phyloP scores from a whole-genome alignment of 2,329 filamentous ascomycete genomes.

The Penicillium sp. region DNA sequence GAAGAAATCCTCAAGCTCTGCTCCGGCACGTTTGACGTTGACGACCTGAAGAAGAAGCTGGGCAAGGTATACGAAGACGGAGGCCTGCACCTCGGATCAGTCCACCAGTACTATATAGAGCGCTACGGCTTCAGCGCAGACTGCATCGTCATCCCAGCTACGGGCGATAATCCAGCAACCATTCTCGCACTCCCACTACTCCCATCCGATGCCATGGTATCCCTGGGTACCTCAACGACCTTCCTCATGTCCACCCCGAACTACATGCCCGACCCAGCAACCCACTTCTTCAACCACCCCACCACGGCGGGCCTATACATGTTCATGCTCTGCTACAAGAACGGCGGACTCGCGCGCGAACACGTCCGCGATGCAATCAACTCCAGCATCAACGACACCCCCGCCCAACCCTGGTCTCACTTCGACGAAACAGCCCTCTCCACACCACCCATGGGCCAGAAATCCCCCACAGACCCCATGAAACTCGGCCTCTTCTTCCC shows the following conservation, averaged over 20 bases:
- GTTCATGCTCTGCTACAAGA: slow-evolving; percentile 99
- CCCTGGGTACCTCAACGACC: slow-evolving; percentile 90
- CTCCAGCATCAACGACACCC: slow-evolving; percentile 45
- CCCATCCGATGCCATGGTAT: slow-evolving; percentile 89
- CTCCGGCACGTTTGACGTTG: slow-evolving; percentile 65
- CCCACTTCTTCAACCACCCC: slow-evolving; percentile 98
- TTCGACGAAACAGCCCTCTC: slow-evolving; percentile 76
- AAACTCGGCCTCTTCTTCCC: slow-evolving; percentile 95
- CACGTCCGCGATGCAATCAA: slow-evolving; percentile 82
- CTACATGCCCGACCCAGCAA: slow-evolving; percentile 85
- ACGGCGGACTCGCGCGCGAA: slow-evolving; percentile 90
- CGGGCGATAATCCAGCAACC: slow-evolving; percentile 93
- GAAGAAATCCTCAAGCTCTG: slow-evolving; percentile 73
- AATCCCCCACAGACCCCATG: slow-evolving; percentile 58
- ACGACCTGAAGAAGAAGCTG: slow-evolving; percentile 73
- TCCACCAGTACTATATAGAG: slow-evolving; percentile 76
- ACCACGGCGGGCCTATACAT: slow-evolving; percentile 90
- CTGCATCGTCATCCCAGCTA: slow-evolving; percentile 82
- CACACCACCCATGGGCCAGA: slow-evolving; percentile 69
- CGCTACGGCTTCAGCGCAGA: slow-evolving; percentile 75
- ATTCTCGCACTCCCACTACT: slow-evolving; percentile 88
- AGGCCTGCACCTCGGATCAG: slow-evolving; percentile 71
- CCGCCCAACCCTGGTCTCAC: slow-evolving; percentile 66
- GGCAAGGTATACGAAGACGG: slow-evolving; percentile 79
- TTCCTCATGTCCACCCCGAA: slow-evolving; percentile 96